Conservation (phyloP, 805 yeast species). For the Dipodascopsis uninucleata region DNA sequence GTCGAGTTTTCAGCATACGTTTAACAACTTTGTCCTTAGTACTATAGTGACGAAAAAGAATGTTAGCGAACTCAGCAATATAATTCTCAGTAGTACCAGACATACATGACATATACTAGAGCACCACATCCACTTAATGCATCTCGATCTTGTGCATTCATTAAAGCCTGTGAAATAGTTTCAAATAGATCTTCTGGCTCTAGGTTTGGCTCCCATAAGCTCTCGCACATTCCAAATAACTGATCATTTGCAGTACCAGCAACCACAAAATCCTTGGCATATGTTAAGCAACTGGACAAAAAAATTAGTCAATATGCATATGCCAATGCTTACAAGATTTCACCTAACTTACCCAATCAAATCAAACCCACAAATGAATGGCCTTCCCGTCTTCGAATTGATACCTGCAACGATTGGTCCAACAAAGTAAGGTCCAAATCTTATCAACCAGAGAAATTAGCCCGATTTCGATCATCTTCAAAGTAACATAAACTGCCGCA, state of each 20-base stretch:
- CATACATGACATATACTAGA: constrained; percentile 70
- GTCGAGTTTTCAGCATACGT: constrained; percentile 87
- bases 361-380: constrained; percentile 94
- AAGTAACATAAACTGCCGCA: neutral
- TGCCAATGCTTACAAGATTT: neutral
- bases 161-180: constrained; percentile 86
- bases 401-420: constrained; percentile 97
- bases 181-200: constrained; percentile 95
- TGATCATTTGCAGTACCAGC: constrained; percentile 97
- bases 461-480: neutral
- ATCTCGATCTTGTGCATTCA: constrained; percentile 96
- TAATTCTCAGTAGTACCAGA: neutral
- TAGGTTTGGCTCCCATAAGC: constrained; percentile 86
- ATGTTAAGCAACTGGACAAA: constrained; percentile 64
- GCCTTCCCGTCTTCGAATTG: constrained; percentile 73
- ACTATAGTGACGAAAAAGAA: constrained; percentile 3
- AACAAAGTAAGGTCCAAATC: constrained; percentile 85
- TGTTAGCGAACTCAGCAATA: neutral
- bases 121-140: constrained; percentile 99
- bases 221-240: constrained; percentile 97
- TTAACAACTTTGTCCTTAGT: constrained; percentile 88
- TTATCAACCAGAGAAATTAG: neutral
- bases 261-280: constrained; percentile 89
- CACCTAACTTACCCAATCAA: constrained; percentile 63
- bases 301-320: neutral